Conservation (phyloP, 2,329 filamentous ascomycete genomes). For the Exophiala calicioides region DNA sequence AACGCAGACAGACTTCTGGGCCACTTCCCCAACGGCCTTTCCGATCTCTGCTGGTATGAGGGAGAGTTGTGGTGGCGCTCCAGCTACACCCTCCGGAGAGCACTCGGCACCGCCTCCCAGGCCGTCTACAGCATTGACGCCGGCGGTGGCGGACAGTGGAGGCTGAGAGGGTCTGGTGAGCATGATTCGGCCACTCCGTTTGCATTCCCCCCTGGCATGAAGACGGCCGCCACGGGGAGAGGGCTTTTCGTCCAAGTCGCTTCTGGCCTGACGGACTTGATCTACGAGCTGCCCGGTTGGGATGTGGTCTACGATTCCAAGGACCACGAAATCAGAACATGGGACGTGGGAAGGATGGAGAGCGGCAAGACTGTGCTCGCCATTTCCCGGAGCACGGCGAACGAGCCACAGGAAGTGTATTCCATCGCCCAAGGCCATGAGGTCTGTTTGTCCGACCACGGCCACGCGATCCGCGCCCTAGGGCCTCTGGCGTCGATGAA, state of each 20-base stretch:
- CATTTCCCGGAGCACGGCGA: neutral
- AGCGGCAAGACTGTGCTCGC: neutral
- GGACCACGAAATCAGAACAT: neutral
- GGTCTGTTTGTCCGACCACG: neutral
- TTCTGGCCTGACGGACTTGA: neutral
- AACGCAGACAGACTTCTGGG: neutral
- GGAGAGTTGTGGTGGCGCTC: neutral
- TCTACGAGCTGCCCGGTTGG: slow-evolving; percentile 1
- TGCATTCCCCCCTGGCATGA: neutral
- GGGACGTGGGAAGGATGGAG: slow-evolving; percentile 1
- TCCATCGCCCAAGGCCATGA: neutral
- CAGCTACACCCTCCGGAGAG: neutral
- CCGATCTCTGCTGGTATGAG: neutral
- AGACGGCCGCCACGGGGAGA: neutral
- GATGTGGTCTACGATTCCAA: neutral
- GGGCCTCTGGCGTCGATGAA: no score
- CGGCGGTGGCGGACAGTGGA: neutral
- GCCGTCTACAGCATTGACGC: slow-evolving; percentile 5
- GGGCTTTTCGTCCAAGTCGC: neutral
- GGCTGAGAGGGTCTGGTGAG: neutral
- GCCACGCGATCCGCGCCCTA: neutral
- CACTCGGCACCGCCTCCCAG: neutral
- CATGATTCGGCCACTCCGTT: slow-evolving; percentile 1
- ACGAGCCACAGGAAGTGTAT: neutral
- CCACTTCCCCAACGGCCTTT: neutral